Evolutionary conservation across 2,329 filamentous ascomycete genomes (phyloP).

Genomic region (Sphaerulina populicola): DNA sequence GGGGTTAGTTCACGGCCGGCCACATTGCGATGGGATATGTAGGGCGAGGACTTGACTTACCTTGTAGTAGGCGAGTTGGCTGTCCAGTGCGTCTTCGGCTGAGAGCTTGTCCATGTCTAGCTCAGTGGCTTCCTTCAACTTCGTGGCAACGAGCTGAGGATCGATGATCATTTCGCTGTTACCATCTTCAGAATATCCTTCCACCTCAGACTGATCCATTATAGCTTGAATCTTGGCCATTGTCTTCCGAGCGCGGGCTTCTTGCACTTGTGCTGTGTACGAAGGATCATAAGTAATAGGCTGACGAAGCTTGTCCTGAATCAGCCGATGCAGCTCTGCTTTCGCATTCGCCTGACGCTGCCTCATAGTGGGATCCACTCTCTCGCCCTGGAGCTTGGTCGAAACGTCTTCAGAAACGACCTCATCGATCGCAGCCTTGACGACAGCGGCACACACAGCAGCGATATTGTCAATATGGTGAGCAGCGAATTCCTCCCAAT

Average conservation of each 20-base stretch:
- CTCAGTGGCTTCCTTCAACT: slow-evolving; percentile 5
- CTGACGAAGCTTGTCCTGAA: slow-evolving; percentile 39
- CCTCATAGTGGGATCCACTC: slow-evolving; percentile 39
- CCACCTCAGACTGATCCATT: slow-evolving; percentile 7
- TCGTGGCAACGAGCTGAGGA: slow-evolving; percentile 1
- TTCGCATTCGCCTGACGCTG: slow-evolving; percentile 31
- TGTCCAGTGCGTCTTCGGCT: slow-evolving; percentile 33
- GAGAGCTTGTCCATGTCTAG: slow-evolving; percentile 33
- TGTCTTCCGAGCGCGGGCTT: slow-evolving; percentile 3
- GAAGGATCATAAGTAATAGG: slow-evolving; percentile 36
- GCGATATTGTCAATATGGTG: slow-evolving; percentile 35
- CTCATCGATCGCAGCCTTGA: slow-evolving; percentile 29
- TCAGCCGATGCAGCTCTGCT: slow-evolving; percentile 31
- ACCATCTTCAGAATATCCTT: slow-evolving; percentile 3
- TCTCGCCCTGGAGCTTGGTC: neutral
- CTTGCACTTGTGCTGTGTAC: slow-evolving; percentile 33
- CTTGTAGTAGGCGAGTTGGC: slow-evolving; percentile 34
- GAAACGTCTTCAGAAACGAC: slow-evolving; percentile 1
- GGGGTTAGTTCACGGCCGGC: too few species aligned
- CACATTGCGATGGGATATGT: too few species aligned
- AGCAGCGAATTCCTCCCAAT: slow-evolving; percentile 43
- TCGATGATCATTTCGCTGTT: neutral
- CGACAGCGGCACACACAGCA: slow-evolving; percentile 30
- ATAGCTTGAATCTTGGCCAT: slow-evolving; percentile 11
- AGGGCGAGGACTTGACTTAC: too few species aligned